A percentile compares a stretch with the other conserved stretches of the same genome.
Conservation (phyloP, 257 asterid species). For the Mentha longifolia region DNA sequence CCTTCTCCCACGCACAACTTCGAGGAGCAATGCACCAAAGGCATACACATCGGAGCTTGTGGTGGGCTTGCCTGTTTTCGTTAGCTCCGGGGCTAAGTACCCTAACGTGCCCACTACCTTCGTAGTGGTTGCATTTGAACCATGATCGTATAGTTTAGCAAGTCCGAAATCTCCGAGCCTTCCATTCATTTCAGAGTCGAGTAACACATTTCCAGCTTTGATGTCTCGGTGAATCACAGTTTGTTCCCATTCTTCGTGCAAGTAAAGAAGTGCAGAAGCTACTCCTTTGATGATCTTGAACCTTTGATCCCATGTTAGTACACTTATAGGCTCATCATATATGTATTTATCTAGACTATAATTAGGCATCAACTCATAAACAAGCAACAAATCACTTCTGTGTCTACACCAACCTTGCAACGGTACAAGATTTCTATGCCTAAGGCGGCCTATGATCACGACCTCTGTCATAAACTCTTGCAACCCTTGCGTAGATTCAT, state of each 20-base stretch:
- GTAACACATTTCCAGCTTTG: slow-evolving; percentile 70
- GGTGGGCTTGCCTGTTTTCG: slow-evolving; percentile 72
- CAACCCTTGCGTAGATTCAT: slow-evolving; percentile 64
- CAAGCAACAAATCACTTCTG: slow-evolving; percentile 59
- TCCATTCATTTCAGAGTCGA: slow-evolving; percentile 64
- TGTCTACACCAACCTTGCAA: slow-evolving; percentile 68
- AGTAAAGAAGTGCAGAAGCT: slow-evolving; percentile 61
- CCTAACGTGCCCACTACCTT: slow-evolving; percentile 79
- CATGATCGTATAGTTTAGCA: slow-evolving; percentile 69
- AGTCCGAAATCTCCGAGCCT: slow-evolving; percentile 82
- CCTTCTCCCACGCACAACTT: slow-evolving; percentile 75
- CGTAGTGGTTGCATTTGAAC: slow-evolving; percentile 61
- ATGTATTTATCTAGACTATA: slow-evolving; percentile 77
- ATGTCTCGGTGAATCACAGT: slow-evolving; percentile 78
- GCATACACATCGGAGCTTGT: slow-evolving; percentile 72
- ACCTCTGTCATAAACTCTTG: slow-evolving; percentile 65
- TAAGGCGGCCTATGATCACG: slow-evolving; percentile 58
- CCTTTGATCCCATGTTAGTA: slow-evolving; percentile 71
- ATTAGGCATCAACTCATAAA: slow-evolving; percentile 78
- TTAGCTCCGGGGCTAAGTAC: slow-evolving; percentile 77
- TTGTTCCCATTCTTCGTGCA: slow-evolving; percentile 83
- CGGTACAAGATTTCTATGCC: slow-evolving; percentile 72
- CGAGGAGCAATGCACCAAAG: slow-evolving; percentile 72
- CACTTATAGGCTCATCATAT: slow-evolving; percentile 43
- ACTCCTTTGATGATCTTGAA: slow-evolving; percentile 65